Evolutionary conservation across 352 stramenopile species (phyloP).

Genomic region (Phytophthora chlamydospora): DNA sequence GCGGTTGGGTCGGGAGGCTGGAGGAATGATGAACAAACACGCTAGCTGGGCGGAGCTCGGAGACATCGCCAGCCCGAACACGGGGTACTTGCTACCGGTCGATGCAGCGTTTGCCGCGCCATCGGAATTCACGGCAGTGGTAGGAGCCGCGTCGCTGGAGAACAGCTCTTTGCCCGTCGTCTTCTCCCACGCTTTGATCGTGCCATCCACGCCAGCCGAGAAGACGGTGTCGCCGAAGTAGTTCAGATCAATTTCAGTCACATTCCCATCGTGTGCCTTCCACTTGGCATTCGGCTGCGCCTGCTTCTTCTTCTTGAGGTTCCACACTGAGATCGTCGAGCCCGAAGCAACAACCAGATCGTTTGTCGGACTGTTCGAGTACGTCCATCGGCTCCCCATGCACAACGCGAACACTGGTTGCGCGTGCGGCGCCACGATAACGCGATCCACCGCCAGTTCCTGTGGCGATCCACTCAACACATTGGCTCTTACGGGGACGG

Average conservation of each 20-base stretch:
- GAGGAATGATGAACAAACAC: slow-evolving; percentile 73
- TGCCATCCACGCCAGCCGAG: slow-evolving; percentile 65
- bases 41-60: slow-evolving; percentile 74
- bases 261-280: slow-evolving; percentile 74
- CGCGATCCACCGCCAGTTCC: slow-evolving; percentile 43
- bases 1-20: slow-evolving; percentile 77
- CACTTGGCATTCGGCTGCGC: slow-evolving; percentile 40
- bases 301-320: slow-evolving; percentile 61
- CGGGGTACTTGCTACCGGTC: slow-evolving; percentile 56
- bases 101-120: slow-evolving; percentile 4
- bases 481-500: slow-evolving; percentile 37
- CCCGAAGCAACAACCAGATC: slow-evolving; percentile 68
- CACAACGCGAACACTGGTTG: slow-evolving; percentile 70
- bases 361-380: slow-evolving; percentile 54
- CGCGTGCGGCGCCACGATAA: slow-evolving; percentile 57
- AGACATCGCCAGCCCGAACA: slow-evolving; percentile 77
- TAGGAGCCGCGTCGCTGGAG: slow-evolving; percentile 20
- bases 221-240: slow-evolving; percentile 75
- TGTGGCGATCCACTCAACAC: slow-evolving; percentile 19
- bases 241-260: slow-evolving; percentile 63
- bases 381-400: slow-evolving; percentile 58
- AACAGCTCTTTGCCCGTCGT: slow-evolving; percentile 35
- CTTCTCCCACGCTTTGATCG: slow-evolving; percentile 70
- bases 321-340: slow-evolving; percentile 75
- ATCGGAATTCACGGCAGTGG: slow-evolving; percentile 9